These are phyloP conservation scores for Endotrypanum monterogeii DNA, from an alignment of 208 protist genomes.

Conservation along the genomic window DNA sequence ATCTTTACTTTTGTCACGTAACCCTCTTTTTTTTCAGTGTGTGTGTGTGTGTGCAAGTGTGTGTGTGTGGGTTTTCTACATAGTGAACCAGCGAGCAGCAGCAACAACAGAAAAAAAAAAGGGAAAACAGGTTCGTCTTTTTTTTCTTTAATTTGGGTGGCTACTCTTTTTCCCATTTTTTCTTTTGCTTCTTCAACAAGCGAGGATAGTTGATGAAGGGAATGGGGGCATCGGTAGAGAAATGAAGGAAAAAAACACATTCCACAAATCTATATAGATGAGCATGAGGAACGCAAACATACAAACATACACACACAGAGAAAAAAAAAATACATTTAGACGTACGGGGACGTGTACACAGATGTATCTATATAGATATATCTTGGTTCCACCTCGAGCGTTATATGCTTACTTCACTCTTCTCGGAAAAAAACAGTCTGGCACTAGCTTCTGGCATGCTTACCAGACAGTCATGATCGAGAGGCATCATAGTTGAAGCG, in stretches of 20 bases:
- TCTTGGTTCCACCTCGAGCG: neutral
- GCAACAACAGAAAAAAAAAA: too few species aligned
- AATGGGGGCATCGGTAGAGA: too few species aligned
- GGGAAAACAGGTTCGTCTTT: too few species aligned
- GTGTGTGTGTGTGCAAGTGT: neutral
- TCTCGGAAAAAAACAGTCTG: neutral
- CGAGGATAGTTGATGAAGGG: too few species aligned
- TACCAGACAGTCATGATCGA: neutral
- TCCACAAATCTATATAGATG: neutral
- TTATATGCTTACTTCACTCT: neutral
- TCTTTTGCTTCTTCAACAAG: too few species aligned
- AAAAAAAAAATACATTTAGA: neutral
- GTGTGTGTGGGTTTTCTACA: neutral
- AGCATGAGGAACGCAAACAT: too few species aligned
- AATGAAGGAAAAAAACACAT: too few species aligned
- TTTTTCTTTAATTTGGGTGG: too few species aligned
- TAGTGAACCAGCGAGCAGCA: too few species aligned
- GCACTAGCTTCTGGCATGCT: too few species aligned
- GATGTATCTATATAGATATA: neutral
- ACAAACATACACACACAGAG: neutral
- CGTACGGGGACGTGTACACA: neutral
- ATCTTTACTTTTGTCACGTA: too few species aligned
- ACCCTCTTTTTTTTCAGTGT: too few species aligned
- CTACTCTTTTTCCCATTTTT: neutral
- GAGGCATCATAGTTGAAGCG: constrained; percentile 7